Evolutionary conservation across 805 yeast genomes (phyloP), one percentile per base, ranked within the genome.

Genomic region (Candida takata): DNA sequence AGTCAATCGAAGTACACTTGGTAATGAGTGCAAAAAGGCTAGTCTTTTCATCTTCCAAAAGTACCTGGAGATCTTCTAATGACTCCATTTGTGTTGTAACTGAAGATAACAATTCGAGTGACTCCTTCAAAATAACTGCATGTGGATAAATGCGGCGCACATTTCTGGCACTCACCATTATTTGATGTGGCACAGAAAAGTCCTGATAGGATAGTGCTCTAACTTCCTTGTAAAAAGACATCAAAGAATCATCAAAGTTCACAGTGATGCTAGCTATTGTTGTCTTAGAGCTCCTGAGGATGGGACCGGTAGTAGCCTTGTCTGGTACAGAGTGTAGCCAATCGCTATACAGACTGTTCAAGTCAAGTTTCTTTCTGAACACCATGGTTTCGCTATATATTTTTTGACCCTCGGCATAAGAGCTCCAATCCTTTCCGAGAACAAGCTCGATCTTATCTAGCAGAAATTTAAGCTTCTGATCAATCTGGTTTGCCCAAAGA

Each of bases 331-430:
- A 48, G 1, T 41, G 34, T 0, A 72, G 33, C 92, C 95, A 86
- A 2, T 53, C 49, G 0, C 63, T 55, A 34, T 67, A 70, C 0
- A 70, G 45, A 0, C 36, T 40, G 19, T 65, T 56, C 0, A 74
- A 51, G 33, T 79, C 63, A 9, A 77, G 55, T 32, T 67, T 71
- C 17, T 62, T 56, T n/a, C 63, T 48, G 32, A 83, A 62, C 0
- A 61, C 55, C 3, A 53, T 45, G 17, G 74, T 65, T 40, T 75
- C 84, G 2, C 62, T 54, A 9, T 69, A 61, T 1, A 90, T 70
- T 41, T 69, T 72, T 35, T 67, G 70, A 0, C 95, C 96, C 35
- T 79, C 86, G 3, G 79, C 70, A 39, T 73, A 75, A 8, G 65
- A 58, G 15, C 55, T 59, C 88, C 88, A 81, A 7, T 75, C 74